phyloP scores from a whole-genome alignment of 371 early-diverging fungal species.

The Catenaria anguillulae region DNA sequence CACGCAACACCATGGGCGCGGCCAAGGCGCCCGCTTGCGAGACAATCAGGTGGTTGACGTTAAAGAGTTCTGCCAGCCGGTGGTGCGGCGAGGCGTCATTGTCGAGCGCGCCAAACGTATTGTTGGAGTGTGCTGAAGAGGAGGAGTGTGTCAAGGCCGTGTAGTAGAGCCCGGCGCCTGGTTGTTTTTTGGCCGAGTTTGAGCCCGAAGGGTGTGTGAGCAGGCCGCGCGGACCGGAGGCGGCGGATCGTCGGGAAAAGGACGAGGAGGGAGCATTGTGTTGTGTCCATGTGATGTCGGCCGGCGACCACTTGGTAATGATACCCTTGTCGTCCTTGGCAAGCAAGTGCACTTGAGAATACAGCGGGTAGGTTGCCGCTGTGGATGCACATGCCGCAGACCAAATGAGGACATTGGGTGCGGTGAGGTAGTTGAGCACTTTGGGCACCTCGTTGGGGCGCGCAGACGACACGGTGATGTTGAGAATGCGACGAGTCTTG shows the following conservation, averaged over 20 bases:
- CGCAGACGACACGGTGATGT: slow-evolving; percentile 51
- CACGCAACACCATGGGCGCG: slow-evolving; percentile 4
- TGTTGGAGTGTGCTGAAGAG: too few relatives aligned
- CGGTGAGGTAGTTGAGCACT: slow-evolving; percentile 52
- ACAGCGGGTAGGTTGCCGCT: slow-evolving; percentile 38
- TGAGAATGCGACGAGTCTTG: slow-evolving; percentile 44
- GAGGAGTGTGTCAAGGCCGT: background rate
- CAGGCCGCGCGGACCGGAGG: too few relatives aligned
- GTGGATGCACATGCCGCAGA: slow-evolving; percentile 55
- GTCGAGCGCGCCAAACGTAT: too few relatives aligned
- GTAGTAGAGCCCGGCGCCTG: background rate
- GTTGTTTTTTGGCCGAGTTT: background rate
- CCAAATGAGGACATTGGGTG: slow-evolving; percentile 59
- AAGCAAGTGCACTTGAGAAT: slow-evolving; percentile 38
- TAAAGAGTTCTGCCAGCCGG: slow-evolving; percentile 52
- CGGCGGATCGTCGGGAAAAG: too few relatives aligned
- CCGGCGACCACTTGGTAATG: slow-evolving; percentile 44
- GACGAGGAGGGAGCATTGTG: background rate
- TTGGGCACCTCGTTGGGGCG: slow-evolving; percentile 51
- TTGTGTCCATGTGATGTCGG: background rate
- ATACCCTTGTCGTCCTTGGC: slow-evolving; percentile 50
- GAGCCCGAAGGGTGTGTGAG: too few relatives aligned
- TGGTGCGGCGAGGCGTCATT: slow-evolving; percentile 26
- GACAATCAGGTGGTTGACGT: slow-evolving; percentile 61
- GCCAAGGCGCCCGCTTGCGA: slow-evolving; percentile 31